Evolutionary conservation across 2,329 filamentous ascomycete genomes (phyloP).

Genomic region (Colletotrichum tofieldiae): DNA sequence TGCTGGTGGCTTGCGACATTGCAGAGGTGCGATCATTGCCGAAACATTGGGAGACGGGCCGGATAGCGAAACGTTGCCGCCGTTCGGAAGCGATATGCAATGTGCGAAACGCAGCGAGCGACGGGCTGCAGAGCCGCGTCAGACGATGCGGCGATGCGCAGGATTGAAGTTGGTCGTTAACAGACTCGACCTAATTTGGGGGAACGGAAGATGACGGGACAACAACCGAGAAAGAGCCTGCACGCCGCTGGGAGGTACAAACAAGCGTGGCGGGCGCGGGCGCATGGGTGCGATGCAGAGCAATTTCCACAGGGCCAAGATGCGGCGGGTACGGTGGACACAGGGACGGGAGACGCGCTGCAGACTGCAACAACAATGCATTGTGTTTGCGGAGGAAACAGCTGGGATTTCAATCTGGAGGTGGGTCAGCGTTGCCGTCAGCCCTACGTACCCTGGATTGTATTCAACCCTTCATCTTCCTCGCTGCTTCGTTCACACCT

Average conservation of each 20-base stretch:
- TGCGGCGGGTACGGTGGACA: slow-evolving; percentile 7
- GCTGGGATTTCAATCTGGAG: neutral
- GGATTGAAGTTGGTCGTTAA: slow-evolving; percentile 13
- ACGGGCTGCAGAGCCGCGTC: slow-evolving; percentile 17
- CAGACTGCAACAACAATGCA: slow-evolving; percentile 4
- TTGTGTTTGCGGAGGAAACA: neutral
- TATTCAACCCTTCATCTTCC: neutral
- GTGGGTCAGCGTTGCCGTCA: neutral
- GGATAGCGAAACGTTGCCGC: neutral
- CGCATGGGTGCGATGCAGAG: neutral
- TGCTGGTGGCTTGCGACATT: slow-evolving; percentile 49
- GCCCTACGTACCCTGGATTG: slow-evolving; percentile 10
- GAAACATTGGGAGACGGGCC: neutral
- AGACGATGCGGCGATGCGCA: slow-evolving; percentile 18
- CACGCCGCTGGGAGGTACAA: neutral
- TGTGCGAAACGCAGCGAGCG: neutral
- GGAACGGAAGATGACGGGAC: slow-evolving; percentile 1
- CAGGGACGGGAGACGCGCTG: slow-evolving; percentile 7
- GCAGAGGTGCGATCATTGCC: slow-evolving; percentile 28
- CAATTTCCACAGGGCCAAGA: slow-evolving; percentile 11
- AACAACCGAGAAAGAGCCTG: slow-evolving; percentile 10
- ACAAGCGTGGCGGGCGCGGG: neutral
- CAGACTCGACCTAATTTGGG: neutral
- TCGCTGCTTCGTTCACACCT: neutral
- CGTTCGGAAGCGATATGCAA: slow-evolving; percentile 1